phyloP scores from a whole-genome alignment of 805 yeast genomes.

The Candida ficus region DNA sequence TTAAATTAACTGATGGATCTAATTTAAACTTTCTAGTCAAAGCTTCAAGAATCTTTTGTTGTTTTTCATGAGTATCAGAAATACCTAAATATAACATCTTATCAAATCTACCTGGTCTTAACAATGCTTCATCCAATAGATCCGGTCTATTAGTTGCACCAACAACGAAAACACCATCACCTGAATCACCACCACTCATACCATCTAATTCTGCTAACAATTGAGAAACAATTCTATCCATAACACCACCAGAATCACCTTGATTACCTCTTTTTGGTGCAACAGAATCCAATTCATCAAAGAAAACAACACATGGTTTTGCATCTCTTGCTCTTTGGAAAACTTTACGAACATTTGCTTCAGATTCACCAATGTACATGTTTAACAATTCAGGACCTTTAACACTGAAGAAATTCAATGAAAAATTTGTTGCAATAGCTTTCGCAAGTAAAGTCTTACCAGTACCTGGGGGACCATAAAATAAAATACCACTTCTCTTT shows the following conservation, averaged over 20 bases:
- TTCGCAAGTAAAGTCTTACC: slow-evolving; percentile 95
- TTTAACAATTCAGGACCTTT: slow-evolving; percentile 96
- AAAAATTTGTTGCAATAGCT: slow-evolving; percentile 94
- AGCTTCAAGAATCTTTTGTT: slow-evolving; percentile 79
- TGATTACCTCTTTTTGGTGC: slow-evolving; percentile 98
- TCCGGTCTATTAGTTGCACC: slow-evolving; percentile 99
- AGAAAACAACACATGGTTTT: slow-evolving; percentile 94
- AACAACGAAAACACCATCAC: slow-evolving; percentile 90
- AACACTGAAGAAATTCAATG: slow-evolving; percentile 90
- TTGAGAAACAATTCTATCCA: slow-evolving; percentile 98
- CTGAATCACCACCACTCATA: slow-evolving; percentile 76
- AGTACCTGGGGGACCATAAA: slow-evolving; percentile 98
- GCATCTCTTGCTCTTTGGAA: slow-evolving; percentile 96
- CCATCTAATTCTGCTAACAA: slow-evolving; percentile 93
- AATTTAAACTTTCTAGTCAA: slow-evolving; percentile 77
- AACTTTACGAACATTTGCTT: slow-evolving; percentile 92
- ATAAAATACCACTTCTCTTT: slow-evolving; percentile 88
- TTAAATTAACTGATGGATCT: slow-evolving; percentile 53
- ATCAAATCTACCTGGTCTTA: slow-evolving; percentile 94
- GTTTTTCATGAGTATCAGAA: slow-evolving; percentile 86
- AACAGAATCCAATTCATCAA: slow-evolving; percentile 95
- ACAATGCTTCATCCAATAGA: slow-evolving; percentile 84
- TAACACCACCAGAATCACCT: slow-evolving; percentile 98
- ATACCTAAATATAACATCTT: slow-evolving; percentile 92
- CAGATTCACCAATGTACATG: slow-evolving; percentile 98